Base-by-base conservation (phyloP, 2,329 filamentous ascomycete species). In the Stagonosporopsis chrysanthemi region DNA sequence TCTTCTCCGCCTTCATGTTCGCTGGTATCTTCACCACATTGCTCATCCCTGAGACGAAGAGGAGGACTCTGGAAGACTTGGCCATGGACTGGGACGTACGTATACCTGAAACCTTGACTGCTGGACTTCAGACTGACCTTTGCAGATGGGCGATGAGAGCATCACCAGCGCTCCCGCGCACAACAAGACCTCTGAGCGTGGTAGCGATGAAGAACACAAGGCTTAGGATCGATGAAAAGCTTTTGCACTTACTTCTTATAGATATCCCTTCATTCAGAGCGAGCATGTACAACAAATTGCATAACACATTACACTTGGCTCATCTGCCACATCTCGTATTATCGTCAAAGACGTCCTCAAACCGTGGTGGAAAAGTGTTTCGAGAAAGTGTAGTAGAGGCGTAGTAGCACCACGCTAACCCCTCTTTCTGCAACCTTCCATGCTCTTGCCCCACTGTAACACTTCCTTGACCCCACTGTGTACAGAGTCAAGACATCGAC, bases 1-100 rank as follows among this genome's bases (percentile, higher is more conserved):
- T 92, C 45, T 92, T 90, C 75, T 89, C 89, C 0, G 82, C 90
- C 11, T 92, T 93, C 79, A 93, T 92, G 90, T 80, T 93, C 3
- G 84, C 83, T 36, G 90, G 90, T 54, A 83, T 85, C 36, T 78
- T 91, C 46, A 85, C 86, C 2, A 88, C 88, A 0, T 78, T 92
- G 2, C 77, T 93, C 19, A 87, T 92, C 28, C 90, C 89, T 0
- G 90, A 92, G 78, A 94, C 90, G 0, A 92, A 89, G 79, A 84
- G 89, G 2, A 81, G 86, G 71, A 92, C 90, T 6, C 81, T 95
- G 29, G 91, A 92, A 71, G 85, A 89, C 62, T 79, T 92, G 11
- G 84, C 88, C 0, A 47, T 63, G 51, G 70, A 73, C 46, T 73
- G 70, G 70, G 72, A 73, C 46, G 12, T 24, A 14, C 14, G 19